These are phyloP conservation scores for Closterium sp. DNA, from an alignment of 139 green algal species.

Conservation along the genomic window DNA sequence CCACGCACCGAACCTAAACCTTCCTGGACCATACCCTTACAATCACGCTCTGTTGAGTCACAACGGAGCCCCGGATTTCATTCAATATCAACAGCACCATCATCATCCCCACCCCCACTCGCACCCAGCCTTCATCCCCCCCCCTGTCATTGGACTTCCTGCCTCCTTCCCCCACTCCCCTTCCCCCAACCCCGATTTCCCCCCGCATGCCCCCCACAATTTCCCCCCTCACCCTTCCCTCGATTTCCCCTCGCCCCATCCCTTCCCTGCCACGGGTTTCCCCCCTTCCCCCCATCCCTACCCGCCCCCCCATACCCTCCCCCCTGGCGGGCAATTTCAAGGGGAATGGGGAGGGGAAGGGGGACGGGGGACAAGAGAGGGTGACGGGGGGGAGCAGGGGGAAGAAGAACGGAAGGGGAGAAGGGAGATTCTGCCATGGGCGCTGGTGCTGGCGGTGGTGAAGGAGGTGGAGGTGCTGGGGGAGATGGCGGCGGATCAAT, in stretches of 20 bases:
- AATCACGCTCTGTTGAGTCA: too few species aligned
- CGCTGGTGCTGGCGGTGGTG: conserved; percentile 20
- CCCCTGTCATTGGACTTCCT: background rate
- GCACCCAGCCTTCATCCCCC: background rate
- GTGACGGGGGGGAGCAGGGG: background rate
- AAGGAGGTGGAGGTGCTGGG: conserved; percentile 45
- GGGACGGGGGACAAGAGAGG: background rate
- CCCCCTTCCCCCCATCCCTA: background rate
- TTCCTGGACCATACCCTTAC: background rate
- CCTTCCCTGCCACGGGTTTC: background rate
- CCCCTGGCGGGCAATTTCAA: background rate
- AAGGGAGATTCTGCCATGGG: background rate
- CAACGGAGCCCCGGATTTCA: background rate
- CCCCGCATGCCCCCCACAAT: background rate
- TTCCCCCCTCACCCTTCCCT: background rate
- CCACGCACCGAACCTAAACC: background rate
- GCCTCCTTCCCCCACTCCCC: background rate
- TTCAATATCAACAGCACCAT: background rate
- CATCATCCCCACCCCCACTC: background rate
- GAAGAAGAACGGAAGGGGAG: background rate
- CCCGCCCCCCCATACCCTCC: background rate
- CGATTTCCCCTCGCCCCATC: background rate
- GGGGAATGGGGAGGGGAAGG: too few species aligned
- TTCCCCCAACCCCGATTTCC: background rate
- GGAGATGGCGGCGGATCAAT: conserved; percentile 38